Percentiles rank a stretch among this genome's conserved stretches.
These are phyloP conservation scores for Chiua virens DNA, from an alignment of 768 basidiomycete species.

Conservation along the genomic window DNA sequence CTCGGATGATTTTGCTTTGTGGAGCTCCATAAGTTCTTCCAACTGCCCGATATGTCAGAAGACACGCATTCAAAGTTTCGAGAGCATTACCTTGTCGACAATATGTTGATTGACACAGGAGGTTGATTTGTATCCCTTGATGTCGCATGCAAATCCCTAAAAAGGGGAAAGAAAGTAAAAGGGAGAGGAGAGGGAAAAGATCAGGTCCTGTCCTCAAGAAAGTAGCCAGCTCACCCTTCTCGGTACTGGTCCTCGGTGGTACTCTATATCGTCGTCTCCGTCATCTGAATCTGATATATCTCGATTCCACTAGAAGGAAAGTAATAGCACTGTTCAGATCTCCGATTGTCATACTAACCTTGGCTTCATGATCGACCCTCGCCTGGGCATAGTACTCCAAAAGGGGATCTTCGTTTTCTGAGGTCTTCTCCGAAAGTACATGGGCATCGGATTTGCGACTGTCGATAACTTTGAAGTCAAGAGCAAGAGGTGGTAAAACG, in stretches of 20 bases:
- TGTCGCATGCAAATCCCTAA: constrained; percentile 71
- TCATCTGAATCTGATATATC: constrained; percentile 39
- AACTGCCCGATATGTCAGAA: constrained; percentile 42
- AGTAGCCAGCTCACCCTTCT: constrained; percentile 29
- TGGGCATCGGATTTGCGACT: neutral
- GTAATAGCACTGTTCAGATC: neutral
- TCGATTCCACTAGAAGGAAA: constrained; percentile 29
- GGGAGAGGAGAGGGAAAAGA: neutral
- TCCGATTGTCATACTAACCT: constrained; percentile 30
- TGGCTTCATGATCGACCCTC: constrained; percentile 44
- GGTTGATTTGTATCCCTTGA: constrained; percentile 35
- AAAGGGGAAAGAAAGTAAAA: neutral
- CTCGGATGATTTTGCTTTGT: constrained; percentile 56
- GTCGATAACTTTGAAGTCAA: constrained; percentile 9
- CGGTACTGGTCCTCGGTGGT: constrained; percentile 17
- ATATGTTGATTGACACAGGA: constrained; percentile 68
- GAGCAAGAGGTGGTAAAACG: constrained; percentile 27
- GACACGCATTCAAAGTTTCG: neutral
- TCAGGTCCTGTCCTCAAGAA: neutral
- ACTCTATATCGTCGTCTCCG: constrained; percentile 22
- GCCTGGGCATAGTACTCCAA: constrained; percentile 65
- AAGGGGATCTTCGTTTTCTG: constrained; percentile 49
- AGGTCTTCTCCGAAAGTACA: neutral
- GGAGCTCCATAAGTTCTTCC: constrained; percentile 61
- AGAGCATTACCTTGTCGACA: constrained; percentile 58